Evolutionary conservation across 2,329 filamentous ascomycete genomes (phyloP).

Genomic region (Bipolaris sorokiniana): DNA sequence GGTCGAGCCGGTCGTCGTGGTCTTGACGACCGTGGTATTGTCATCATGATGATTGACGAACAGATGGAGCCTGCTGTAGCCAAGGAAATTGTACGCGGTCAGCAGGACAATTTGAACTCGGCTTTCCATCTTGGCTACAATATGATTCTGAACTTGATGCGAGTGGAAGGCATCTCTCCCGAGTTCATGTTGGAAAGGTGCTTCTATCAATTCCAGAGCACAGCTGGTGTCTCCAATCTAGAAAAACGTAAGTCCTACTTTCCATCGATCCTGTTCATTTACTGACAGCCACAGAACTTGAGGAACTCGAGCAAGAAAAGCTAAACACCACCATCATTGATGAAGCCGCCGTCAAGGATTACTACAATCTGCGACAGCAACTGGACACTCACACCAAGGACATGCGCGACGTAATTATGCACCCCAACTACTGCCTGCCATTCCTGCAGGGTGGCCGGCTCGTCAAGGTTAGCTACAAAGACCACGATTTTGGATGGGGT

Average conservation of each 20-base stretch:
- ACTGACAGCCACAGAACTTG: slow-evolving; percentile 64
- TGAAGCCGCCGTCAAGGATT: slow-evolving; percentile 88
- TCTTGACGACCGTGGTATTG: slow-evolving; percentile 95
- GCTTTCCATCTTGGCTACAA: slow-evolving; percentile 98
- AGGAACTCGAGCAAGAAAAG: slow-evolving; percentile 76
- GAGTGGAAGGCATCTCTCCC: slow-evolving; percentile 98
- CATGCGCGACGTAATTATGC: slow-evolving; percentile 89
- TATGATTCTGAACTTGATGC: slow-evolving; percentile 95
- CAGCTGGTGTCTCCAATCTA: slow-evolving; percentile 79
- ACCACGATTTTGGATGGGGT: slow-evolving; percentile 92
- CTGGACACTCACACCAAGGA: slow-evolving; percentile 84
- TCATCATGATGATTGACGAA: slow-evolving; percentile 99
- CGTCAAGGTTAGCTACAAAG: slow-evolving; percentile 80
- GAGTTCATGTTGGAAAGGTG: slow-evolving; percentile 99
- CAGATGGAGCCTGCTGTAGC: slow-evolving; percentile 95
- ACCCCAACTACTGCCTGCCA: slow-evolving; percentile 82
- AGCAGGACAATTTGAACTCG: slow-evolving; percentile 96
- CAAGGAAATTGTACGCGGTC: slow-evolving; percentile 92
- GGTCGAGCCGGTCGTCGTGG: slow-evolving; percentile 95
- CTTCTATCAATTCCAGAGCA: slow-evolving; percentile 98
- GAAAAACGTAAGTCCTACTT: slow-evolving; percentile 65
- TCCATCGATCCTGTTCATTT: not conserved
- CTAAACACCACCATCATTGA: slow-evolving; percentile 79
- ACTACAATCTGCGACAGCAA: slow-evolving; percentile 87
- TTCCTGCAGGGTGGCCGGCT: slow-evolving; percentile 89